These are phyloP conservation scores for Nakaseomyces uthaithaninus DNA, from an alignment of 1,139 yeast genomes.

Conservation along the genomic window DNA sequence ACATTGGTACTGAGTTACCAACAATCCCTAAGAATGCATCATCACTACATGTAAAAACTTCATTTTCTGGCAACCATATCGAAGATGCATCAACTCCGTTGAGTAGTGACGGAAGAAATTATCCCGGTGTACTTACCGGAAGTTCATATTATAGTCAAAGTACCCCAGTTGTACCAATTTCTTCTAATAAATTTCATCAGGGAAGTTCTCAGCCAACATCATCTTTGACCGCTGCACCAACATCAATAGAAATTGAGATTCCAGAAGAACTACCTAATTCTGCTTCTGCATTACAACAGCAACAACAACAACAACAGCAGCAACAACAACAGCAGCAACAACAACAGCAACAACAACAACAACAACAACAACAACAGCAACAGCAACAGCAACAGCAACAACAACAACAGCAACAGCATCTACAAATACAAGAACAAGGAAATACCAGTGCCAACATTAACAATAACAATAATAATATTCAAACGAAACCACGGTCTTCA, in stretches of 20 bases:
- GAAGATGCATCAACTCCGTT: conserved; percentile 2
- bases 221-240: conserved; percentile 29
- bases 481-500: conserved; percentile 10
- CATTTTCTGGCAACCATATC: neutral
- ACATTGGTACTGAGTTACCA: conserved; percentile 19
- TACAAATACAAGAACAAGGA: neutral
- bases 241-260: conserved; percentile 51
- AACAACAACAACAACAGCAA: conserved; percentile 48
- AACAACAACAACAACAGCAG: conserved; percentile 25
- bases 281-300: conserved; percentile 15
- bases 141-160: conserved; percentile 24
- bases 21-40: conserved; percentile 17
- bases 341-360: conserved; percentile 41
- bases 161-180: conserved; percentile 25
- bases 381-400: conserved; percentile 1
- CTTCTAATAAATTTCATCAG: conserved; percentile 27
- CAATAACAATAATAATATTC: neutral
- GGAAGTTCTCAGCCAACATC: conserved; percentile 19
- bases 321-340: conserved; percentile 20
- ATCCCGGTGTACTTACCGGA: conserved; percentile 13
- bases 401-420: conserved; percentile 4
- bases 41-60: conserved; percentile 12
- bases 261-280: conserved; percentile 40
- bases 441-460: neutral
- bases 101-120: conserved; percentile 13